Evolutionary conservation across 1,284 basidiomycete genomes (phyloP), one percentile per base, ranked within the genome.

Genomic region (Chiua sp.): DNA sequence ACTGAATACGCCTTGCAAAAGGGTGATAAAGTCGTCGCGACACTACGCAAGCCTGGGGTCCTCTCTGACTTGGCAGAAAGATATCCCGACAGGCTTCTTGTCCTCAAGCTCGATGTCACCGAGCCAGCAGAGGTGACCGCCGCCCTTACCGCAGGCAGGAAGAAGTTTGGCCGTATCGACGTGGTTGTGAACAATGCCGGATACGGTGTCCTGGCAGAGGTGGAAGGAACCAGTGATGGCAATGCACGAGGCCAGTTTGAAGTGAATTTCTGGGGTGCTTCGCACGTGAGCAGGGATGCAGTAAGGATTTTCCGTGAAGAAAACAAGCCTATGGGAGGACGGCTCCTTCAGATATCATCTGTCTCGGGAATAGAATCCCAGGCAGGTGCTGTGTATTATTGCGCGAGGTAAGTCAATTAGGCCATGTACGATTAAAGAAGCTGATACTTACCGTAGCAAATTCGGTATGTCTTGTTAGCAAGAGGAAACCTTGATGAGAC

Each of bases 101-200:
- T 78, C 28, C 60, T 79, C 23, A 67, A 66, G 49, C 64, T 81
- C 8, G 81, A 82, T 60, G 77, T 81, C 51, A 77, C 71, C 20
- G 60, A 71, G 7, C 60, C 63, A 4, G 44, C 26, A 5, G 61
- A 66, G 4, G 72, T 81, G 55, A 57, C 23, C 2, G 62, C 56
- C 0, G 79, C 75, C 0, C 81, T 82, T 47, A 57, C 64, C 7
- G 61, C 64, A 7, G 68, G 72, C 4, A 65, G 64, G 49, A 65
- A 65, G 13, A 59, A 47, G 16, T 80, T 80, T 57, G 80, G 79
- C 16, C 67, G 75, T 16, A 57, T 81, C 51, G 78, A 81, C 57
- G 71, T 80, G n/a, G 79, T 82, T 6, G 73, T 79, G 51, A 82
- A 79, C 67, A 82, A 81, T 55, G 79, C 80, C 1, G 68, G 69